Evolutionary conservation across 495 filamentous ascomycete genomes (phyloP).

Genomic region (Talaromyces stipitatus): DNA sequence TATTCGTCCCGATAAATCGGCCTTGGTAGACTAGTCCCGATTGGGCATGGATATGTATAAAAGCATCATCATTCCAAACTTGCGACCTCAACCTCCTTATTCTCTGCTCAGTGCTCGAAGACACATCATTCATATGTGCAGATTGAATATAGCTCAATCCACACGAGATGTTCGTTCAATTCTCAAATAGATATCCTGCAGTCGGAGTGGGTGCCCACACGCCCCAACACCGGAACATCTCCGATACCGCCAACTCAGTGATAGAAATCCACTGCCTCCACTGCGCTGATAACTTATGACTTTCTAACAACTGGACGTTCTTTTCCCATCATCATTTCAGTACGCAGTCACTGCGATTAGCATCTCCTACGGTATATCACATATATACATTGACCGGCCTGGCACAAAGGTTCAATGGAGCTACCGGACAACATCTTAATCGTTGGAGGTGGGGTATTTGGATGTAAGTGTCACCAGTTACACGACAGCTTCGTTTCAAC

Average conservation of each 20-base stretch:
- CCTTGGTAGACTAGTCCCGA: neutral
- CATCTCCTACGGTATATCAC: neutral
- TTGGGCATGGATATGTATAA: neutral
- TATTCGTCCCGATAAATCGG: neutral
- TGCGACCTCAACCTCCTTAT: neutral
- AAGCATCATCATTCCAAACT: neutral
- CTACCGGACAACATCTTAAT: conserved; percentile 56
- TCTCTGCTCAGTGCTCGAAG: neutral
- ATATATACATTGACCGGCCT: no score
- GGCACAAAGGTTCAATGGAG: no score
- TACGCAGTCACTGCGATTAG: neutral
- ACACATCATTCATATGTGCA: neutral
- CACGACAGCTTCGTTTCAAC: conserved; percentile 1
- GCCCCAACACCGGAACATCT: neutral
- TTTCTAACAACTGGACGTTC: neutral
- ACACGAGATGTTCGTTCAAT: neutral
- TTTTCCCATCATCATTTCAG: neutral
- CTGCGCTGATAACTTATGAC: neutral
- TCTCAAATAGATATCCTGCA: neutral
- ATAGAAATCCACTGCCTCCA: neutral
- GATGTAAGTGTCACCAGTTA: conserved; percentile 41
- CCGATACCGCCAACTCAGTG: neutral
- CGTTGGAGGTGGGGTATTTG: conserved; percentile 71
- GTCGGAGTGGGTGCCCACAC: neutral
- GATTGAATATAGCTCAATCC: neutral